Evolutionary conservation across 2,329 filamentous ascomycete species (phyloP).

Genomic region (Xylaria sp.): DNA sequence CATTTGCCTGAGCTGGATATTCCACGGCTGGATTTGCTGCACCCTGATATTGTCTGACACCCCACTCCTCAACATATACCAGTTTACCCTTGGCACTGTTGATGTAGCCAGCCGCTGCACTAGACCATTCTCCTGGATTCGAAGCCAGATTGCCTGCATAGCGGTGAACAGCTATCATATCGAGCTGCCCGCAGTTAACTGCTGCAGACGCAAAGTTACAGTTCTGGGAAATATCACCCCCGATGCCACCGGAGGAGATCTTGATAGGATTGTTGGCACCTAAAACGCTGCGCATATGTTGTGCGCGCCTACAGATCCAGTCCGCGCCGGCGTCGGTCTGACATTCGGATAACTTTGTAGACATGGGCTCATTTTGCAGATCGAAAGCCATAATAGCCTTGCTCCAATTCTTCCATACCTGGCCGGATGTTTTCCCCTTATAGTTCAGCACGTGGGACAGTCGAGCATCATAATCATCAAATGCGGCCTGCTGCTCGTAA

Average conservation of each 20-base stretch:
- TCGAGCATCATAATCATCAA: conserved; percentile 46
- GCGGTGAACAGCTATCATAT: conserved; percentile 46
- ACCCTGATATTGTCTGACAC: conserved; percentile 55
- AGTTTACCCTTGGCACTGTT: conserved; percentile 43
- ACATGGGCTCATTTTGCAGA: conserved; percentile 50
- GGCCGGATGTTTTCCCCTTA: conserved; percentile 45
- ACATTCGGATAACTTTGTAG: conserved; percentile 41
- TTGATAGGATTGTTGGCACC: conserved; percentile 45
- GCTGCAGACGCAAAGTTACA: conserved; percentile 45
- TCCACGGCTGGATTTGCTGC: conserved; percentile 50
- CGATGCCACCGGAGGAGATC: conserved; percentile 48
- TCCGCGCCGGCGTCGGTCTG: conserved; percentile 35
- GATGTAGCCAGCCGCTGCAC: conserved; percentile 41
- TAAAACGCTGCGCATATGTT: conserved; percentile 41
- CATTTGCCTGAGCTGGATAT: conserved; percentile 43
- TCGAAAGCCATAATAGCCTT: conserved; percentile 50
- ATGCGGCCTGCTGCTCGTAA: conserved; percentile 46
- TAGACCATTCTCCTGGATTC: conserved; percentile 43
- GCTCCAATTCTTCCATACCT: conserved; percentile 49
- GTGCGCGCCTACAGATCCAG: conserved; percentile 49
- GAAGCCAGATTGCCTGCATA: conserved; percentile 39
- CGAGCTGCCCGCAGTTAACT: conserved; percentile 45
- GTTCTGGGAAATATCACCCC: conserved; percentile 47
- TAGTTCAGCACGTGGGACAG: conserved; percentile 48
- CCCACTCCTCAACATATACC: conserved; percentile 49